phyloP scores from a whole-genome alignment of 1,284 basidiomycete species.

The Apiotrichum porosum region DNA sequence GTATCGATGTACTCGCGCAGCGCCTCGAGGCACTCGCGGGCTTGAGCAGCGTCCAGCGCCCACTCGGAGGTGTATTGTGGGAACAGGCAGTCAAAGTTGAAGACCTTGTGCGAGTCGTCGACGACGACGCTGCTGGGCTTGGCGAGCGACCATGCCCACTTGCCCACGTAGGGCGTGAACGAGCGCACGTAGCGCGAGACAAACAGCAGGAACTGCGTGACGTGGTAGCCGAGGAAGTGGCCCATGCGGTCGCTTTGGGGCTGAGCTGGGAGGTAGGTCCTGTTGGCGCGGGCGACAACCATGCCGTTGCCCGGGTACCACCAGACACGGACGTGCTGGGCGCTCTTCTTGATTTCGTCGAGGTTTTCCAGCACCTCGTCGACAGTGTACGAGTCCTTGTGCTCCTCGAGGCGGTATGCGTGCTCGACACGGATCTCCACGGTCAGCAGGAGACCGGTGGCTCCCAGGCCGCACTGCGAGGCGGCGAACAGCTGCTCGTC shows the following conservation, averaged over 20 bases:
- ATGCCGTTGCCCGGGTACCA: constrained; percentile 83
- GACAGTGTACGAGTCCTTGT: constrained; percentile 66
- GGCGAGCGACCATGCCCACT: constrained; percentile 46
- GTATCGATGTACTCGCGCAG: constrained; percentile 68
- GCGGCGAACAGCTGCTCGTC: constrained; percentile 78
- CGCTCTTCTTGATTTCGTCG: constrained; percentile 56
- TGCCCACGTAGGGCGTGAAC: constrained; percentile 43
- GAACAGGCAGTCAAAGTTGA: constrained; percentile 74
- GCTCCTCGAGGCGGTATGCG: constrained; percentile 77
- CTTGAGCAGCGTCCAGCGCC: constrained; percentile 59
- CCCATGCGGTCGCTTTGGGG: constrained; percentile 50
- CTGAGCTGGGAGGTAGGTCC: constrained; percentile 62
- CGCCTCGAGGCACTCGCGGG: constrained; percentile 65
- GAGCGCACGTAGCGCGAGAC: constrained; percentile 47
- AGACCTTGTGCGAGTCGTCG: constrained; percentile 70
- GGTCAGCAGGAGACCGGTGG: constrained; percentile 80
- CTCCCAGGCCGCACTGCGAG: constrained; percentile 88
- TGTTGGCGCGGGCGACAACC: constrained; percentile 68
- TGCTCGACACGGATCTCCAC: constrained; percentile 75
- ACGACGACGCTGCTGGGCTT: constrained; percentile 48
- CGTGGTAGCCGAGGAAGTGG: constrained; percentile 71
- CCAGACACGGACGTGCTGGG: constrained; percentile 88
- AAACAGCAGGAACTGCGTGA: constrained; percentile 75
- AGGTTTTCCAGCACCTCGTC: constrained; percentile 51
- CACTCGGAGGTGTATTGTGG: constrained; percentile 89